phyloP scores from a whole-genome alignment of 1,284 basidiomycete species.

The Takashimella koratensis region DNA sequence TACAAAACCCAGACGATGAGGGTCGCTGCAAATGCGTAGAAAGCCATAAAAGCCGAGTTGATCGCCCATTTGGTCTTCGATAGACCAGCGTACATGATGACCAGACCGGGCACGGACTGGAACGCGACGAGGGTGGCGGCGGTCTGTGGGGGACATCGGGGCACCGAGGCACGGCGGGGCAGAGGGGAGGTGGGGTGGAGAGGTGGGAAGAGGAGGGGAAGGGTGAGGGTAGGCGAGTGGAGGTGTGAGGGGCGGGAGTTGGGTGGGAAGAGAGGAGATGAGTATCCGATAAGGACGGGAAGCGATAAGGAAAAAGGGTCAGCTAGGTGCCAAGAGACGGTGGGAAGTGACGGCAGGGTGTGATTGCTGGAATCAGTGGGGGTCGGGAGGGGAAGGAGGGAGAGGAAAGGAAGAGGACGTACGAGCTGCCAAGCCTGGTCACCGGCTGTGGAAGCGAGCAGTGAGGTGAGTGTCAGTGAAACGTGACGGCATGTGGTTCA shows the following conservation, averaged over 20 bases:
- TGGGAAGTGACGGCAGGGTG: too few relatives aligned
- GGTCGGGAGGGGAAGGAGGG: background rate
- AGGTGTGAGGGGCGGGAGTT: too few relatives aligned
- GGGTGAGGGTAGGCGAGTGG: background rate
- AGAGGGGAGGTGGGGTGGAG: background rate
- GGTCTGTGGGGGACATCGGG: conserved; percentile 3
- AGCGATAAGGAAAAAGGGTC: too few relatives aligned
- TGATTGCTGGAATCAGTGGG: too few relatives aligned
- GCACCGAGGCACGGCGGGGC: background rate
- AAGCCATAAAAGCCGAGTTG: conserved; percentile 21
- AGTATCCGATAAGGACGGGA: too few relatives aligned
- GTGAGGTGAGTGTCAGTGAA: too few relatives aligned
- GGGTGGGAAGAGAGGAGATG: too few relatives aligned
- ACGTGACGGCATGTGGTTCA: too few relatives aligned
- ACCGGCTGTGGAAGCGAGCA: background rate
- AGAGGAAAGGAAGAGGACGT: background rate
- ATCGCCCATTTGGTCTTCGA: conserved; percentile 18
- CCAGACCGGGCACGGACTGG: conserved; percentile 17
- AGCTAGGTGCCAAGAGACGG: too few relatives aligned
- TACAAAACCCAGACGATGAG: conserved; percentile 21
- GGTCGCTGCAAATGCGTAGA: conserved; percentile 18
- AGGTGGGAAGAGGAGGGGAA: background rate
- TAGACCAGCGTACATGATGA: conserved; percentile 20
- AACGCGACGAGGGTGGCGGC: conserved; percentile 17
- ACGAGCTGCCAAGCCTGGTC: conserved; percentile 6